Evolutionary conservation across 768 basidiomycete species (phyloP).

Genomic region (Hortiboletus campestris): DNA sequence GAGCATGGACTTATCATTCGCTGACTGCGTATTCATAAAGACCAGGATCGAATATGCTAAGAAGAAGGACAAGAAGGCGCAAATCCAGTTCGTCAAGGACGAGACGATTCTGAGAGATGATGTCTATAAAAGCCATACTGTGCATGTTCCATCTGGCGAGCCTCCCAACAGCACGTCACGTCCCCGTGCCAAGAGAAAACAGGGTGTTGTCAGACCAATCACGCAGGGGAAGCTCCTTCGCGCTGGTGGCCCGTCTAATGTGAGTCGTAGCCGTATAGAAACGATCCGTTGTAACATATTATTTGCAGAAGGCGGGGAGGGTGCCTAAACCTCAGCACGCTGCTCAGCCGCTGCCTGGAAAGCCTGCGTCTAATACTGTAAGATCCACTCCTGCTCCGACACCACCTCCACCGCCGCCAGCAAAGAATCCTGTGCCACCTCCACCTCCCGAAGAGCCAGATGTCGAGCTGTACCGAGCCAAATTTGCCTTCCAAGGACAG

Average conservation of each 20-base stretch:
- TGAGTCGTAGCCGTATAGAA: conserved; percentile 25
- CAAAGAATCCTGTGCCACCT: conserved; percentile 47
- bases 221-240: conserved; percentile 79
- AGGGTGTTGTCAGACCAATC: conserved; percentile 82
- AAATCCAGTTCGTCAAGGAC: conserved; percentile 87
- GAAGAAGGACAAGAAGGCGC: conserved; percentile 94
- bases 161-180: conserved; percentile 76
- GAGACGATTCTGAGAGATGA: conserved; percentile 79
- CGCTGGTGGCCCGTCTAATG: conserved; percentile 71
- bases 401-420: conserved; percentile 40
- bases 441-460: conserved; percentile 61
- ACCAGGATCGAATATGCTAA: conserved; percentile 83
- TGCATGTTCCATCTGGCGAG: conserved; percentile 88
- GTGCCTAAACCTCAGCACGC: conserved; percentile 38
- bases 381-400: conserved; percentile 24
- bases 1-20: conserved; percentile 31
- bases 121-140: conserved; percentile 89
- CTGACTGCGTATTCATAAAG: conserved; percentile 12
- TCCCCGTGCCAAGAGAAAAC: conserved; percentile 83
- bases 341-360: conserved; percentile 59
- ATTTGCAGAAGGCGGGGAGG: conserved; percentile 43
- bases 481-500: conserved; percentile 92
- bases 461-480: conserved; percentile 76
- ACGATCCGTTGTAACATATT: background rate
- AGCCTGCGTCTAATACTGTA: conserved; percentile 37